Evolutionary conservation across 345 rosid genomes (phyloP), one percentile per base, ranked within the genome.

Genomic region (Hibiscus tridactylites): DNA sequence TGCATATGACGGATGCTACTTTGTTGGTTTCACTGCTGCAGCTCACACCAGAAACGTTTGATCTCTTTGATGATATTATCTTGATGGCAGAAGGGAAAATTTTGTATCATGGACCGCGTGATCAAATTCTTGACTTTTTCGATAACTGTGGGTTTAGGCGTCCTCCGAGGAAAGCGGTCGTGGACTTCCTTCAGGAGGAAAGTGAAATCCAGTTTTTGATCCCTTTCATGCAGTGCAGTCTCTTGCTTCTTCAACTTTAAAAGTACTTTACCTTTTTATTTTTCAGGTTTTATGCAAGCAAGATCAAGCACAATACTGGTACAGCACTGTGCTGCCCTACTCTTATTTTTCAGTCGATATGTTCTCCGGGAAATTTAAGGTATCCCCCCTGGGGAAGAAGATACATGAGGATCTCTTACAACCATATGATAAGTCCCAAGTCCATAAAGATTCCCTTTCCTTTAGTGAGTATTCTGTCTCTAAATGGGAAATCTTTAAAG

Each of bases 181-280:
- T 88, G 2, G 90, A 88, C 77, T 90, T 86, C 76, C 81, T 86
- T 26, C 91, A 90, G 47, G 92, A 88, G 87, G 96, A 80, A 77
- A 56, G 65, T 24, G 35, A 65, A 21, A 44, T 19, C 9, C 17
- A 21, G 3, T 65, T 65, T 65, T 3, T 11, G 10, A 65, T 24
- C 19, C 0, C 15, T 24, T 46, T 44, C 19, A 29, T 46, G 24
- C 50, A 15, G 6, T 47, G 2, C 0, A 46, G 12, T 44, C n/a
- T 50, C 29, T 29, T 47, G 29, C 21, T 66, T 66, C 21, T 47
- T 47, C 70, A 66, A 47, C 2, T 47, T 62, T 2, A 4, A 19
- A 26, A 26, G 8, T 54, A 47, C 7, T 26, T 66, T 13, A 37
- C 13, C 69, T 47, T 65, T 46, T 19, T 3, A 46, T n/a, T 7